A percentile compares a stretch with the other conserved stretches of the same genome.
phyloP scores from a whole-genome alignment of 805 yeast genomes.

The Tetrapisispora namnaoensis region DNA sequence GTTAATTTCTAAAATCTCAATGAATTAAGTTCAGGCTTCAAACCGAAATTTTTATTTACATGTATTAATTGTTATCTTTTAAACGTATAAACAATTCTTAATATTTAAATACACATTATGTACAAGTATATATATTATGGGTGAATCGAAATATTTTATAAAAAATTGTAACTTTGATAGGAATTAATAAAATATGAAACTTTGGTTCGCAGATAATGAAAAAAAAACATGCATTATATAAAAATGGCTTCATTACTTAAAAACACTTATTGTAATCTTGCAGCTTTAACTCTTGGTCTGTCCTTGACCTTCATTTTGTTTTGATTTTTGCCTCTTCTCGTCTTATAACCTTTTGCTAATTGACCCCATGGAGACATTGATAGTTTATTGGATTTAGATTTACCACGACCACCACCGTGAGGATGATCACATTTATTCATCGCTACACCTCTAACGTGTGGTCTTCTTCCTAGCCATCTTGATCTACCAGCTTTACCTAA shows the following conservation, averaged over 20 bases:
- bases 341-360: conserved; percentile 84
- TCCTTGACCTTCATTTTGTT: conserved; percentile 83
- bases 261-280: neutral
- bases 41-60: neutral
- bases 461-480: conserved; percentile 87
- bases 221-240: neutral
- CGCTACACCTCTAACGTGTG: conserved; percentile 95
- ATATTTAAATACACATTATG: conserved; percentile 1
- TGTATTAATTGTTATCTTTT: neutral
- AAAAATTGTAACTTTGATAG: neutral
- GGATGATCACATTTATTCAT: conserved; percentile 98
- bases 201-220: neutral
- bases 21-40: too few relatives aligned
- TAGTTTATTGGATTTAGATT: conserved; percentile 88
- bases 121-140: conserved; percentile 1
- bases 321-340: conserved; percentile 80
- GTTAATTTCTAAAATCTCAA: neutral
- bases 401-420: conserved; percentile 99
- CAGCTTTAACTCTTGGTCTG: conserved; percentile 69
- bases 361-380: conserved; percentile 97
- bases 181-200: neutral
- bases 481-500: conserved; percentile 96
- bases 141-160: neutral
- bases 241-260: neutral
- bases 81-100: neutral